Evolutionary conservation across 1,284 basidiomycete genomes (phyloP).

Genomic region (Leccinum huronense): DNA sequence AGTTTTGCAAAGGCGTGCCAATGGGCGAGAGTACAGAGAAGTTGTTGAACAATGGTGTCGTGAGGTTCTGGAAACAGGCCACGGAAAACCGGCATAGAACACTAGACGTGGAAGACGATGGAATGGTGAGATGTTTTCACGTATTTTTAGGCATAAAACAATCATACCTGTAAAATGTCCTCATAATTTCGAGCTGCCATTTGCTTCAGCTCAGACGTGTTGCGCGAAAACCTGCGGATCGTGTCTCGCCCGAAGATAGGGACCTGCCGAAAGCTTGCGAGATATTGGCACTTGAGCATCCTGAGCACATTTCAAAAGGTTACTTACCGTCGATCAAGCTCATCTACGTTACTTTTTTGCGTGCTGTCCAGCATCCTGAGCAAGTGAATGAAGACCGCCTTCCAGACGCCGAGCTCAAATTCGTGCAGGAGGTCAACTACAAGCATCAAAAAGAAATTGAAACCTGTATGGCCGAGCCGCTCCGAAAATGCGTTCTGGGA

Average conservation of each 20-base stretch:
- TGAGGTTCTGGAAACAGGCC: too few species aligned
- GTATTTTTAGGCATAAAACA: not conserved
- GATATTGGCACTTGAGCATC: not conserved
- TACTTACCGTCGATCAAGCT: not conserved
- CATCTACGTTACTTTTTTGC: not conserved
- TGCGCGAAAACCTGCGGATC: not conserved
- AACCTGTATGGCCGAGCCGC: not conserved
- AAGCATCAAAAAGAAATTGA: not conserved
- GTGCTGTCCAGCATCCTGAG: not conserved
- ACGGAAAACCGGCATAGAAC: not conserved
- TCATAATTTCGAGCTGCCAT: not conserved
- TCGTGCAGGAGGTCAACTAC: not conserved
- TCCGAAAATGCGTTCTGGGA: not conserved
- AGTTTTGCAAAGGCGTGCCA: slow-evolving; percentile 3
- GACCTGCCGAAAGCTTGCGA: not conserved
- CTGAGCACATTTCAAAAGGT: not conserved
- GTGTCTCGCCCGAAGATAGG: not conserved
- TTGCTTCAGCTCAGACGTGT: not conserved
- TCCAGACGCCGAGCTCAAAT: not conserved
- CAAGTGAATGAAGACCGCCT: not conserved
- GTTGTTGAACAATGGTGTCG: too few species aligned
- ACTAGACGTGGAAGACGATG: not conserved
- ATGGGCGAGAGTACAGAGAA: too few species aligned
- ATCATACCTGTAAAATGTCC: slow-evolving; percentile 1
- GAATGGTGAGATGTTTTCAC: not conserved